Conservation (phyloP, 352 stramenopile genomes). For the Globisporangium spiculum region DNA sequence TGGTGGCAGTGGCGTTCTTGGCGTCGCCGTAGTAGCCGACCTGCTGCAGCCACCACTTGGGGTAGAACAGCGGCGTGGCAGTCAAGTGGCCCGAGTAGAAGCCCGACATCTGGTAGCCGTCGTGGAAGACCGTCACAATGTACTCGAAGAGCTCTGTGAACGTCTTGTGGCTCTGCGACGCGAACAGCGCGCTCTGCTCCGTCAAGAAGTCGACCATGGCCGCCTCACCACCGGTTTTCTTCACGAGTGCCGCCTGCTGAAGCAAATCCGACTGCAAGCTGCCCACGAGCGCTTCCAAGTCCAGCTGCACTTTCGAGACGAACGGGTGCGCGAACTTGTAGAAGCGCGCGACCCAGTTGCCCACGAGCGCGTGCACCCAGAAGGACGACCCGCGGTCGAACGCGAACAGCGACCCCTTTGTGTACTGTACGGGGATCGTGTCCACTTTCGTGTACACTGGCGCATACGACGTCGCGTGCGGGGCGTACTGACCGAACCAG, state of each 20-base stretch:
- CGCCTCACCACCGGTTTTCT: conserved; percentile 33
- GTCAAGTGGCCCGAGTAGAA: conserved; percentile 40
- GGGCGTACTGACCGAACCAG: conserved; percentile 91
- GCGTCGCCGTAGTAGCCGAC: conserved; percentile 68
- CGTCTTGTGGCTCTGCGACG: conserved; percentile 44
- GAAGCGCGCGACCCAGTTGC: conserved; percentile 80
- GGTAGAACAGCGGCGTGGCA: conserved; percentile 72
- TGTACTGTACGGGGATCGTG: conserved; percentile 43
- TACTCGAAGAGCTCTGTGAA: conserved; percentile 65
- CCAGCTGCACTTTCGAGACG: conserved; percentile 52
- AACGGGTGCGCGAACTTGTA: conserved; percentile 68
- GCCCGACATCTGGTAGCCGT: conserved; percentile 70
- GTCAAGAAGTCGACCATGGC: conserved; percentile 64
- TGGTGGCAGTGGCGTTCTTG: conserved; percentile 10
- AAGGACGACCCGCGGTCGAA: conserved; percentile 67
- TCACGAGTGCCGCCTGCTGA: conserved; percentile 33
- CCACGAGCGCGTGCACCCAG: conserved; percentile 80
- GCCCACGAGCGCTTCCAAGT: conserved; percentile 50
- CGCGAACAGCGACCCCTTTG: conserved; percentile 57
- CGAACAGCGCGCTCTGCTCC: conserved; percentile 41
- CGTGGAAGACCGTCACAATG: conserved; percentile 78
- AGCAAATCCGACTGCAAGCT: conserved; percentile 35
- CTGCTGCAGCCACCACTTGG: conserved; percentile 78
- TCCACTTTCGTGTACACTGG: conserved; percentile 82
- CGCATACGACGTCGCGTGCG: conserved; percentile 84